phyloP scores from a whole-genome alignment of 192 early-diverging fungal species.

The Spinellus fusiger region DNA sequence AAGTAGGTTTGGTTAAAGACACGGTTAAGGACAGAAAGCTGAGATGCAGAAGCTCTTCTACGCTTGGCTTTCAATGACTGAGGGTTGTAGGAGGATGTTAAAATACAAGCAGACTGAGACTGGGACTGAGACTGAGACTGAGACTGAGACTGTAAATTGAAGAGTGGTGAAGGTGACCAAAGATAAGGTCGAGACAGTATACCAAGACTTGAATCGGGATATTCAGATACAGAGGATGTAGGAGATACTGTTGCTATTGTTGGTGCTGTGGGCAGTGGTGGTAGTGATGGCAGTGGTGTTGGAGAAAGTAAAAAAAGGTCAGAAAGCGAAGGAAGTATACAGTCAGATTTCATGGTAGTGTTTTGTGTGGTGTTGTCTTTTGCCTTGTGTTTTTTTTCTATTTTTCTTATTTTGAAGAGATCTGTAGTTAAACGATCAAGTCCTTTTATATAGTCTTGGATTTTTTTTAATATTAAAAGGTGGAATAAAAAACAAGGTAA shows the following conservation, averaged over 20 bases:
- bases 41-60: conserved; percentile 47
- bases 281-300: not conserved
- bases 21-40: conserved; percentile 48
- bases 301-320: conserved; percentile 11
- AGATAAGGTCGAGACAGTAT: no score
- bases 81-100: not conserved
- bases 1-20: conserved; percentile 64
- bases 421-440: not conserved
- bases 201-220: no score
- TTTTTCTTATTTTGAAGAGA: not conserved
- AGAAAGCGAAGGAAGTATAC: conserved; percentile 22
- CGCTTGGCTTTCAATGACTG: conserved; percentile 26
- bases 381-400: conserved; percentile 3
- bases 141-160: not conserved
- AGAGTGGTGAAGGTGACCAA: conserved; percentile 4
- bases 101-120: not conserved
- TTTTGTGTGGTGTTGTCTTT: not conserved
- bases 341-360: conserved; percentile 10
- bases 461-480: not conserved
- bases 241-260: no score
- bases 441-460: conserved; percentile 1
- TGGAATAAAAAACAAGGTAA: not conserved
- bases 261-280: no score
- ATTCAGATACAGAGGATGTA: no score
- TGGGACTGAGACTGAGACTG: not conserved